Evolutionary conservation across 1,284 basidiomycete species (phyloP).

Genomic region (Trichosporon ovoides): DNA sequence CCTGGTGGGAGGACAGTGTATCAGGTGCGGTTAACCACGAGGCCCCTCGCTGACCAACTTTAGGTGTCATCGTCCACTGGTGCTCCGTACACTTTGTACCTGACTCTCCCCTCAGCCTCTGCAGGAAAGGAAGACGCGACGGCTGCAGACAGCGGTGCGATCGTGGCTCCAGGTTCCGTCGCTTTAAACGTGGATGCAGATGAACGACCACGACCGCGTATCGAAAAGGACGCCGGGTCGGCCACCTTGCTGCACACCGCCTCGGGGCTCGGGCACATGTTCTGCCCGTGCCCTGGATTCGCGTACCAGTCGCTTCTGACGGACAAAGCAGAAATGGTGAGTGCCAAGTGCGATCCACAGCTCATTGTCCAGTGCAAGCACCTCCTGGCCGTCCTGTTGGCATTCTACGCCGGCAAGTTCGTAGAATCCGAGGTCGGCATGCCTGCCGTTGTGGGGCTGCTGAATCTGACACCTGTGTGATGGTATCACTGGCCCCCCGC

Average conservation of each 20-base stretch:
- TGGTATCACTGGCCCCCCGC: too few species aligned
- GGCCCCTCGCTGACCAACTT: neutral
- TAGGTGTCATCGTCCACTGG: constrained; percentile 38
- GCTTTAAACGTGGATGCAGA: too few species aligned
- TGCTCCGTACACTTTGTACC: constrained; percentile 36
- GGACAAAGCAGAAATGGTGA: constrained; percentile 32
- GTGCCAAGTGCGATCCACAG: neutral
- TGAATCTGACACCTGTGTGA: constrained; percentile 11
- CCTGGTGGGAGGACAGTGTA: constrained; percentile 28
- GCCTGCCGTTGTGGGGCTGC: constrained; percentile 26
- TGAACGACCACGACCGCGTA: too few species aligned
- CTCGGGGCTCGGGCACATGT: constrained; percentile 19
- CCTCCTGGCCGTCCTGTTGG: constrained; percentile 36
- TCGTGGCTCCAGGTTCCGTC: too few species aligned
- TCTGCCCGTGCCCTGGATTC: constrained; percentile 44
- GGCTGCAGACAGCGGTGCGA: too few species aligned
- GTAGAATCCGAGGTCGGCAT: constrained; percentile 27
- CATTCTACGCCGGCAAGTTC: constrained; percentile 26
- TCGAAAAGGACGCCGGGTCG: neutral
- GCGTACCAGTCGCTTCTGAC: constrained; percentile 37
- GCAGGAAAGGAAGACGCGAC: neutral
- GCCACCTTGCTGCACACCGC: neutral
- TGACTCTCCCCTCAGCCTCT: constrained; percentile 18
- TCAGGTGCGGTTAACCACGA: constrained; percentile 24
- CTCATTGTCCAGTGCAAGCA: constrained; percentile 40